Conservation (phyloP, 352 stramenopile genomes). For the Globisporangium carolinianum region DNA sequence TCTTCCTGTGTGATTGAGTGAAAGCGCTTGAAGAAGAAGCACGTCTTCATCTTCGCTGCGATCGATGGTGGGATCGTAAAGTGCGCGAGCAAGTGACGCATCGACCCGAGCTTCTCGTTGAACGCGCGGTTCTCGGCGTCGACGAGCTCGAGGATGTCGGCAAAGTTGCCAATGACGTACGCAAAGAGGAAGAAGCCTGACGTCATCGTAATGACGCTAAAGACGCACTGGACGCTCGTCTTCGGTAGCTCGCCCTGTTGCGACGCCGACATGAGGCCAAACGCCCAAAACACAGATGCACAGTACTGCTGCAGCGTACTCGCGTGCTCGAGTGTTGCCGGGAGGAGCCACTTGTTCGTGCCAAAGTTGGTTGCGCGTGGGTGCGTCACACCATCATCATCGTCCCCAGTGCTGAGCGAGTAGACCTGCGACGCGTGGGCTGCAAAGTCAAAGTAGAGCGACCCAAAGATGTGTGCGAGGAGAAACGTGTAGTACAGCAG, state of each 20-base stretch:
- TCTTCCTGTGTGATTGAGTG: slow-evolving; percentile 51
- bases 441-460: slow-evolving; percentile 48
- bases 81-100: slow-evolving; percentile 33
- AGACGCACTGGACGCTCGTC: slow-evolving; percentile 23
- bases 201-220: slow-evolving; percentile 34
- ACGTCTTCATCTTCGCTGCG: slow-evolving; percentile 31
- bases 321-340: slow-evolving; percentile 18
- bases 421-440: slow-evolving; percentile 28
- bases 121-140: slow-evolving; percentile 49
- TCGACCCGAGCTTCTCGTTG: slow-evolving; percentile 32
- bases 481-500: slow-evolving; percentile 50
- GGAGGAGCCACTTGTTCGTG: slow-evolving; percentile 29
- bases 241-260: slow-evolving; percentile 30
- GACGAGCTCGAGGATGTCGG: slow-evolving; percentile 34
- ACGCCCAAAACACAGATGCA: slow-evolving; percentile 31
- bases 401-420: slow-evolving; percentile 3
- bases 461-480: slow-evolving; percentile 42
- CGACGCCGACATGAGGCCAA: slow-evolving; percentile 36
- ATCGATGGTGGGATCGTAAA: slow-evolving; percentile 32
- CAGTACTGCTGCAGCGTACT: slow-evolving; percentile 21
- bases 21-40: slow-evolving; percentile 45
- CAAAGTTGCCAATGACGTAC: slow-evolving; percentile 42
- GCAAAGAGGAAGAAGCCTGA: slow-evolving; percentile 38
- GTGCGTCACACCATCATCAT: background rate
- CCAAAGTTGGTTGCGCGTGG: slow-evolving; percentile 25